phyloP scores from a whole-genome alignment of 73 alveolate species.

The Durusdinium trenchii region DNA sequence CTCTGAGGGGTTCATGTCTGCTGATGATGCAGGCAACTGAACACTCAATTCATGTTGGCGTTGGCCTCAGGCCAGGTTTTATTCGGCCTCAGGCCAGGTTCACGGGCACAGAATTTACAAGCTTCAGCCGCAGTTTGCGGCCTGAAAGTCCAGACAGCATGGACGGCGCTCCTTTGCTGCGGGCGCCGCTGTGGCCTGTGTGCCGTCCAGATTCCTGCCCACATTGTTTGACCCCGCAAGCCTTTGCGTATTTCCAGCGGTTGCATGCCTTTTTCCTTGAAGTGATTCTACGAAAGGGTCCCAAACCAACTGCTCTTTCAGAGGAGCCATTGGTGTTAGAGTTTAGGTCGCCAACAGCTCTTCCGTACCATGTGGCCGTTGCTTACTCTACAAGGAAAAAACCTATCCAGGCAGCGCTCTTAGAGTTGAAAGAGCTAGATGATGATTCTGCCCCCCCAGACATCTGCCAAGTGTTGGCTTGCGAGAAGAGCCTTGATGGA shows the following conservation, averaged over 20 bases:
- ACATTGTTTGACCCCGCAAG: neutral
- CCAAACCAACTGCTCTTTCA: neutral
- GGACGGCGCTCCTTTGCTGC: too few species aligned
- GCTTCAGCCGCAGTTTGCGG: neutral
- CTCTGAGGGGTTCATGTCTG: too few species aligned
- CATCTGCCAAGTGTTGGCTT: neutral
- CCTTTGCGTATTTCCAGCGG: neutral
- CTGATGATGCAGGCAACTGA: too few species aligned
- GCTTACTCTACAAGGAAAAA: conserved; percentile 28
- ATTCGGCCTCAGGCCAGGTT: too few species aligned
- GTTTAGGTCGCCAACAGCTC: neutral
- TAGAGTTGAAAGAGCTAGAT: neutral
- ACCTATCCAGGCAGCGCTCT: conserved; percentile 18
- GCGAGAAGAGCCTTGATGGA: conserved; percentile 5
- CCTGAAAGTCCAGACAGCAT: neutral
- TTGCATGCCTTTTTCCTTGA: neutral
- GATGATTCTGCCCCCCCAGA: too few species aligned
- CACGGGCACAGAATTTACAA: too few species aligned
- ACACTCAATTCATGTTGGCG: too few species aligned
- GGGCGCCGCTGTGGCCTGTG: too few species aligned
- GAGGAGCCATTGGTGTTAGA: neutral
- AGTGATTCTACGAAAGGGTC: neutral
- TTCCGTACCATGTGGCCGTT: neutral
- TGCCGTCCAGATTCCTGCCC: too few species aligned
- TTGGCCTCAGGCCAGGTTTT: too few species aligned